Conservation (phyloP, 2,329 filamentous ascomycete genomes). For the Clathrospora elynae region DNA sequence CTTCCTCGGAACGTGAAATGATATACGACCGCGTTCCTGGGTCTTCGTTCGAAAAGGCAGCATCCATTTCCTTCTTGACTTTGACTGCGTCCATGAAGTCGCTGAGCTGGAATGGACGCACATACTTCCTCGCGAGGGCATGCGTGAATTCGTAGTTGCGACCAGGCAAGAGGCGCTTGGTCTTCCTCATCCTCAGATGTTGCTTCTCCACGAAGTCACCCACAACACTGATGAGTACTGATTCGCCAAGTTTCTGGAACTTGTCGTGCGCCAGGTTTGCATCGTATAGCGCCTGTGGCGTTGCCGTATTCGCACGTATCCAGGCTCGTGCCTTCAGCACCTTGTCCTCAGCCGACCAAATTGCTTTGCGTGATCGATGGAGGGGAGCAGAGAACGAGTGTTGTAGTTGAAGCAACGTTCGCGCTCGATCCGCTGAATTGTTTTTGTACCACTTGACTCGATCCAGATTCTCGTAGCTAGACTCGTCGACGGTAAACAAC, state of each 20-base stretch:
- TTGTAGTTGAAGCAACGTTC: conserved; percentile 34
- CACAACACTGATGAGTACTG: conserved; percentile 54
- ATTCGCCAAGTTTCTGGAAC: conserved; percentile 42
- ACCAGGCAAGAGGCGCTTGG: conserved; percentile 60
- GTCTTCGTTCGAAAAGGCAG: conserved; percentile 51
- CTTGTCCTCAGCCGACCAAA: conserved; percentile 11
- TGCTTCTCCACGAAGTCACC: conserved; percentile 59
- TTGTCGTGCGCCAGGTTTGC: conserved; percentile 49
- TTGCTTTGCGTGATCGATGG: conserved; percentile 13
- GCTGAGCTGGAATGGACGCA: conserved; percentile 56
- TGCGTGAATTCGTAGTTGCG: conserved; percentile 68
- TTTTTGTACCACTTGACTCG: conserved; percentile 35
- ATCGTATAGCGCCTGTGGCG: conserved; percentile 49
- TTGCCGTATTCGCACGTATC: conserved; percentile 54
- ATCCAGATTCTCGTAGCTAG: conserved; percentile 34
- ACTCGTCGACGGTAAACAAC: conserved; percentile 35
- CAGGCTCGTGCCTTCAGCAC: conserved; percentile 49
- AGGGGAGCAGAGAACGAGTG: conserved; percentile 34
- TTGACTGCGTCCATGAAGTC: conserved; percentile 58
- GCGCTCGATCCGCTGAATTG: conserved; percentile 28
- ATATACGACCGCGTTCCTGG: conserved; percentile 41
- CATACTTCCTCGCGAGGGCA: conserved; percentile 61
- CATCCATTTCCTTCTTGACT: conserved; percentile 67
- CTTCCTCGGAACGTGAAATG: conserved; percentile 63
- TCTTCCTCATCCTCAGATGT: conserved; percentile 66